Evolutionary conservation across 768 basidiomycete genomes (phyloP).

Genomic region (Gloeopeniophorella convolvens): DNA sequence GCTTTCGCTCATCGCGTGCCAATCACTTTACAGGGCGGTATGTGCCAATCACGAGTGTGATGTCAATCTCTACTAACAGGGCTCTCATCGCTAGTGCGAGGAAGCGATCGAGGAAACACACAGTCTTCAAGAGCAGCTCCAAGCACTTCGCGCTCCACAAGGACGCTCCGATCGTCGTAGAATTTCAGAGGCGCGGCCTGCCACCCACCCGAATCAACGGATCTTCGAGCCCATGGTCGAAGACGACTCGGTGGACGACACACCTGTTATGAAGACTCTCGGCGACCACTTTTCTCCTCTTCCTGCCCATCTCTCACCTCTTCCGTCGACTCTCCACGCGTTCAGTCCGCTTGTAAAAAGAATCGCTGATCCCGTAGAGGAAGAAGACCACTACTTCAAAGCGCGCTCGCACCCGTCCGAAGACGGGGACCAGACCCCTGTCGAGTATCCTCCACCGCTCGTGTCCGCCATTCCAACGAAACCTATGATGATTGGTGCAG

Average conservation of each 20-base stretch:
- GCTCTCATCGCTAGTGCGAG: conserved; percentile 14
- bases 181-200: conserved; percentile 11
- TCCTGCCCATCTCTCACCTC: conserved; percentile 20
- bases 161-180: conserved; percentile 14
- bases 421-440: conserved; percentile 11
- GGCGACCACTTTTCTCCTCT: conserved; percentile 20
- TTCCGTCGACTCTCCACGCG: conserved; percentile 6
- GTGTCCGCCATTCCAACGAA: conserved; percentile 8
- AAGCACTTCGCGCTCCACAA: conserved; percentile 5
- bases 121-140: conserved; percentile 14
- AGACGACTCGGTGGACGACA: conserved; percentile 13
- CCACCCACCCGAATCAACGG: conserved; percentile 2
- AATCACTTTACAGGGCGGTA: conserved; percentile 17
- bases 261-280: neutral
- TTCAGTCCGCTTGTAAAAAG: conserved; percentile 18
- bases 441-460: conserved; percentile 9
- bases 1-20: neutral
- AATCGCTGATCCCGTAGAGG: neutral
- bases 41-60: neutral
- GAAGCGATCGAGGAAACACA: conserved; percentile 18
- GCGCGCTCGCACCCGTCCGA: conserved; percentile 1
- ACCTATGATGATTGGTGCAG: conserved; percentile 11
- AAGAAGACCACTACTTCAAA: conserved; percentile 13
- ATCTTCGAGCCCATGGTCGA: conserved; percentile 16
- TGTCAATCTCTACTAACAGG: neutral